Percentiles rank a stretch among this genome's conserved stretches.
Conservation (phyloP, 495 filamentous ascomycete genomes). For the Margaritispora aquatica region DNA sequence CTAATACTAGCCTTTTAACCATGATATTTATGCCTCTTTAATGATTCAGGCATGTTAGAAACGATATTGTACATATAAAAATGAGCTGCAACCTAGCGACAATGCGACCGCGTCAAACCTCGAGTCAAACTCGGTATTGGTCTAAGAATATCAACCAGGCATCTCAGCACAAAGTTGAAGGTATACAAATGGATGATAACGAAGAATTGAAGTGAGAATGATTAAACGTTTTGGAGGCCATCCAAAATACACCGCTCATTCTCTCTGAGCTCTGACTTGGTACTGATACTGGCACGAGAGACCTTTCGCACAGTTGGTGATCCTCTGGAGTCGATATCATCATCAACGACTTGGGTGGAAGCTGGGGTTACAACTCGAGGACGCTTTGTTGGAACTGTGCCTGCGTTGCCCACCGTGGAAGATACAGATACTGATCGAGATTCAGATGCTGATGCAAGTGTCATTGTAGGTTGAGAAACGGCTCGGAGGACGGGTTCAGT, state of each 20-base stretch:
- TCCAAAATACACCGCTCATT: constrained; percentile 14
- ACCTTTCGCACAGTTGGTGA: constrained; percentile 17
- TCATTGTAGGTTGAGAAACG: constrained; percentile 4
- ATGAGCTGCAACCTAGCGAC: not conserved
- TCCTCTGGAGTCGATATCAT: constrained; percentile 22
- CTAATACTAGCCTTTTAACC: constrained; percentile 10
- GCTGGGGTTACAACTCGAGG: constrained; percentile 38
- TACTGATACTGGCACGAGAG: constrained; percentile 7
- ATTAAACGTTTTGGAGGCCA: constrained; percentile 18
- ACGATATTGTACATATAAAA: too few species aligned
- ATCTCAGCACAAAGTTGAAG: too few species aligned
- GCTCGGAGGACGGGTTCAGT: constrained; percentile 2
- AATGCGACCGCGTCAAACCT: not conserved
- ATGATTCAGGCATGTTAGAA: too few species aligned
- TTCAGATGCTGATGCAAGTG: too few species aligned
- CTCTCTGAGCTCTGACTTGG: constrained; percentile 6
- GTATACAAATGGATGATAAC: too few species aligned
- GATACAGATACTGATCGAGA: too few species aligned
- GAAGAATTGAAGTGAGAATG: too few species aligned
- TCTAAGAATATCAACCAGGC: too few species aligned
- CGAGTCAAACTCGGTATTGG: not conserved
- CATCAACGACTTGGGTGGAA: constrained; percentile 29
- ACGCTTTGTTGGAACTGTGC: constrained; percentile 28
- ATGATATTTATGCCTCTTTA: not conserved
- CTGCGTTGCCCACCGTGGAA: not conserved